These are phyloP conservation scores for Suillus subluteus DNA, from an alignment of 768 basidiomycete genomes.

Conservation along the genomic window DNA sequence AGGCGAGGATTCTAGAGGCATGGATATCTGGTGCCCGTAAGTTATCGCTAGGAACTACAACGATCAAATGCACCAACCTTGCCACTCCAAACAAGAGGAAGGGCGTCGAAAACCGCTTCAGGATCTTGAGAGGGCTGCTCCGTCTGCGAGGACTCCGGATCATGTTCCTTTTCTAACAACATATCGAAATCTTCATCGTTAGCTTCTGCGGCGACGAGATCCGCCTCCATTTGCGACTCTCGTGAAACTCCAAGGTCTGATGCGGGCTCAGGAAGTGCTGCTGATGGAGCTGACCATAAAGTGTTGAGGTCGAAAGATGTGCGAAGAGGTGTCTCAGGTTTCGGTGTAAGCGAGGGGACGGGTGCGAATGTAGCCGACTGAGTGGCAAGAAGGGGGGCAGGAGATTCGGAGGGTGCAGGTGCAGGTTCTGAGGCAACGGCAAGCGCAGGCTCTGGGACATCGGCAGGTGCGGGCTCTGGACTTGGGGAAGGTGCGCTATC, in stretches of 20 bases:
- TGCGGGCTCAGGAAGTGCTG: conserved; percentile 32
- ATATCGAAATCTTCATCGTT: conserved; percentile 88
- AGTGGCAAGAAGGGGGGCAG: conserved; percentile 32
- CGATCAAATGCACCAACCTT: conserved; percentile 50
- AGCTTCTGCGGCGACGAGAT: conserved; percentile 42
- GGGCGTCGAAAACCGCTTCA: conserved; percentile 55
- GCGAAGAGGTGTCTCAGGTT: conserved; percentile 48
- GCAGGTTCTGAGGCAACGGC: conserved; percentile 18
- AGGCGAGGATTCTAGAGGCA: conserved; percentile 77
- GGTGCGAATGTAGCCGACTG: conserved; percentile 28
- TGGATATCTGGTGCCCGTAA: conserved; percentile 57
- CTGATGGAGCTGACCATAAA: conserved; percentile 63
- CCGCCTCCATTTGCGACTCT: conserved; percentile 47
- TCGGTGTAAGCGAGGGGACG: conserved; percentile 29
- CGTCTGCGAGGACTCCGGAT: conserved; percentile 30
- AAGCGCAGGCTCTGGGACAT: conserved; percentile 29
- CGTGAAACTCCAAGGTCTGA: conserved; percentile 21
- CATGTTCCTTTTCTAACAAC: conserved; percentile 69
- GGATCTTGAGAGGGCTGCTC: conserved; percentile 41
- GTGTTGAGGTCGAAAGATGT: conserved; percentile 73
- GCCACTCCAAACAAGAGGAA: conserved; percentile 72
- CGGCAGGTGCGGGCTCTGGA: conserved; percentile 24
- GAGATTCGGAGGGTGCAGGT: conserved; percentile 45
- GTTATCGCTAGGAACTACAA: conserved; percentile 9
- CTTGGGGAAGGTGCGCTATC: conserved; percentile 16